Evolutionary conservation across 257 asterid species (phyloP).

Genomic region (Thymus quinquecostatus): DNA sequence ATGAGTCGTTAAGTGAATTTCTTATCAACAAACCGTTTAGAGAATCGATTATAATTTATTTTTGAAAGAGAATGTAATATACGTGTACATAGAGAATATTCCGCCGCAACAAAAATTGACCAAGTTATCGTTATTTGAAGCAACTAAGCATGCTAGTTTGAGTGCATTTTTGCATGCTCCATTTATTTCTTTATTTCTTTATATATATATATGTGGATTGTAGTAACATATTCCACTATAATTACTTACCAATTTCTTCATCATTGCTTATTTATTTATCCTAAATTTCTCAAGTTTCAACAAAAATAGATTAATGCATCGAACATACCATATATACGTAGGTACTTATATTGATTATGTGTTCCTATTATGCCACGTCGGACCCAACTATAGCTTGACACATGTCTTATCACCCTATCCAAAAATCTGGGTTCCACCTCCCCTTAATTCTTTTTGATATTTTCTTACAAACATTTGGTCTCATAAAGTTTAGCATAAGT

Average conservation of each 20-base stretch:
- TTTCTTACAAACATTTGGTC: constrained; percentile 21
- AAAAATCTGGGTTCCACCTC: not conserved
- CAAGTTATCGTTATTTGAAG: not conserved
- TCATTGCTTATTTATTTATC: too few relatives aligned
- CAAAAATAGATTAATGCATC: too few relatives aligned
- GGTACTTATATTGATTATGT: too few relatives aligned
- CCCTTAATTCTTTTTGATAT: not conserved
- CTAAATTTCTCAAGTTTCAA: too few relatives aligned
- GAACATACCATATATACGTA: too few relatives aligned
- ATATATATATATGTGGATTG: constrained; percentile 21
- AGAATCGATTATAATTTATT: too few relatives aligned
- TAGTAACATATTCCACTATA: constrained; percentile 32
- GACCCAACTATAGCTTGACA: constrained; percentile 21
- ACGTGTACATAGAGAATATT: too few relatives aligned
- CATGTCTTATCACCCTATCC: constrained; percentile 23
- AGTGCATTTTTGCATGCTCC: constrained; percentile 33
- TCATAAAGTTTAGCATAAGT: constrained; percentile 34
- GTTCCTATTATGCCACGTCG: constrained; percentile 4
- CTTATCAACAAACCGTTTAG: too few relatives aligned
- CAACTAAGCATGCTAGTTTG: constrained; percentile 28
- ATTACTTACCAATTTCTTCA: too few relatives aligned
- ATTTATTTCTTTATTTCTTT: not conserved
- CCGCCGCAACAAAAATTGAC: not conserved
- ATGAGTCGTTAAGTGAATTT: too few relatives aligned
- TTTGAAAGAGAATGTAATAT: too few relatives aligned